phyloP scores from a whole-genome alignment of 2,329 filamentous ascomycete species.

The Sordariomycetes sp. region DNA sequence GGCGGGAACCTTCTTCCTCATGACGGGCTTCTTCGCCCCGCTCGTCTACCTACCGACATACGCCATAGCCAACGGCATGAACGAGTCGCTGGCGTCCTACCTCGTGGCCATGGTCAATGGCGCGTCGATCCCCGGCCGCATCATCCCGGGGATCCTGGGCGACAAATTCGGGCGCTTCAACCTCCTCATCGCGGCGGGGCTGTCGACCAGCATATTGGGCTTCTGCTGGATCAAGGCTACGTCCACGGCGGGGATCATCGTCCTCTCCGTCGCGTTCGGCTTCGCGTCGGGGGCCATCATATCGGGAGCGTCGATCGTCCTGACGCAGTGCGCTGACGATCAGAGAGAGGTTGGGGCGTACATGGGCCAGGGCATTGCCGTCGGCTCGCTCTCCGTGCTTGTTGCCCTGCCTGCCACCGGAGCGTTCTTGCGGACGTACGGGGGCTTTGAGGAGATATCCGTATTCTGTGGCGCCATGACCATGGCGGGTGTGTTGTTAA shows the following conservation, averaged over 20 bases:
- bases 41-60: constrained; percentile 43
- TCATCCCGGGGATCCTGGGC: constrained; percentile 36
- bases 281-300: constrained; percentile 42
- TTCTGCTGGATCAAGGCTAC: constrained; percentile 34
- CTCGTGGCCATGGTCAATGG: constrained; percentile 47
- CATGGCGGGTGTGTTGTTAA: constrained; percentile 8
- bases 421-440: constrained; percentile 24
- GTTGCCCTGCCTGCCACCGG: constrained; percentile 24
- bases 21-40: constrained; percentile 41
- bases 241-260: constrained; percentile 45
- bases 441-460: constrained; percentile 12
- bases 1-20: constrained; percentile 40
- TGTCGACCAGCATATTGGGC: constrained; percentile 32
- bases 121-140: constrained; percentile 39
- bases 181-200: constrained; percentile 38
- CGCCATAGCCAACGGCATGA: constrained; percentile 31
- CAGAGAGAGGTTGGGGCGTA: constrained; percentile 44
- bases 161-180: constrained; percentile 34
- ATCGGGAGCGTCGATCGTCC: constrained; percentile 29
- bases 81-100: constrained; percentile 29
- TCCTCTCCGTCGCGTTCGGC: constrained; percentile 56
- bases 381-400: constrained; percentile 28
- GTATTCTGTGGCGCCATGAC: constrained; percentile 12
- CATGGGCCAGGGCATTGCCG: constrained; percentile 34
- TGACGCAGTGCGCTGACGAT: constrained; percentile 30